These are phyloP conservation scores for Raffaelea ambrosiae DNA, from an alignment of 2,329 filamentous ascomycete species.

Conservation along the genomic window DNA sequence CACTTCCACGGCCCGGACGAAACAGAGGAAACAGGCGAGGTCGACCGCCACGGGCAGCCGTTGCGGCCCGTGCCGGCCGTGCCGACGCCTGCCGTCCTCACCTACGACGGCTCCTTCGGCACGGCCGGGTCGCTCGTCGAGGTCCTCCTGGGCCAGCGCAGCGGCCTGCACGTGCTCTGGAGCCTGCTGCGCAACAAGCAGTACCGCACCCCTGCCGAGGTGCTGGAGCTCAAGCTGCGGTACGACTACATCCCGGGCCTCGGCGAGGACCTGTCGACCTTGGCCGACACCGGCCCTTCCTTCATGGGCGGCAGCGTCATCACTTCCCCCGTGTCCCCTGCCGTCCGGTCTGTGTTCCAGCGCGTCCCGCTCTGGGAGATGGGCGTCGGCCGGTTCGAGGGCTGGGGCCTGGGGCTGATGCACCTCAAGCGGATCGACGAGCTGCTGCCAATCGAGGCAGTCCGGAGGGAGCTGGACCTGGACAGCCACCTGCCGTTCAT, in stretches of 20 bases:
- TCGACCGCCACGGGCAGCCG: not conserved
- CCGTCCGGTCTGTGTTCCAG: slow-evolving; percentile 25
- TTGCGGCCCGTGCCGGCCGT: not conserved
- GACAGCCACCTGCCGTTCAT: slow-evolving; percentile 41
- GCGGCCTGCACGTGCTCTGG: slow-evolving; percentile 44
- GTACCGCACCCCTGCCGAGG: slow-evolving; percentile 39
- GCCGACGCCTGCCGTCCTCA: too few relatives aligned
- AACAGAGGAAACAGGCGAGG: not conserved
- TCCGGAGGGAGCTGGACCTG: slow-evolving; percentile 42
- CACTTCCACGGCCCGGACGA: slow-evolving; percentile 51
- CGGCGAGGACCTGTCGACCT: not conserved
- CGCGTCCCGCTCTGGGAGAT: slow-evolving; percentile 44
- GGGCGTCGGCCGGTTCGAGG: slow-evolving; percentile 44
- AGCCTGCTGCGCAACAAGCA: slow-evolving; percentile 48
- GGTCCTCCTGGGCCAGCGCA: slow-evolving; percentile 51
- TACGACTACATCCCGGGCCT: slow-evolving; percentile 39
- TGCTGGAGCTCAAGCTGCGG: slow-evolving; percentile 47
- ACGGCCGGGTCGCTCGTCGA: too few relatives aligned
- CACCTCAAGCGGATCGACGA: slow-evolving; percentile 50
- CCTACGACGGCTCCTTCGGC: too few relatives aligned
- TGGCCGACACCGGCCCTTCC: not conserved
- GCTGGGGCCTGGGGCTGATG: slow-evolving; percentile 39
- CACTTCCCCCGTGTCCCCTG: too few relatives aligned
- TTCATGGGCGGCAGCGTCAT: too few relatives aligned
- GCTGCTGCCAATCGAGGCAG: slow-evolving; percentile 47